Conservation (phyloP, 2,329 filamentous ascomycete genomes). For the Aaosphaeria arxii region DNA sequence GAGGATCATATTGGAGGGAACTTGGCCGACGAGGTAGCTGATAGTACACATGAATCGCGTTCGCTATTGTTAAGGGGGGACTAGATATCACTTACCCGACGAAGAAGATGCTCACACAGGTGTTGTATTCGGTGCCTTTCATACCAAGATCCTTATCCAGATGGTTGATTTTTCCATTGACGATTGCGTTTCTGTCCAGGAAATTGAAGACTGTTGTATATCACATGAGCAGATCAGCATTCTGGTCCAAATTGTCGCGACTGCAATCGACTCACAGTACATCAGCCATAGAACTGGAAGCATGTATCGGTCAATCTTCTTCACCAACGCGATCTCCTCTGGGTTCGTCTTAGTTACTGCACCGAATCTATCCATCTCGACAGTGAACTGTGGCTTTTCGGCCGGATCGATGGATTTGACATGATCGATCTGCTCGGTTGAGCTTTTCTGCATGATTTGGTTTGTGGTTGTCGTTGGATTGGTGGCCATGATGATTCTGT, state of each 20-base stretch:
- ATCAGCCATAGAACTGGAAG: conserved; percentile 4
- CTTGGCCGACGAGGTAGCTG: conserved; percentile 22
- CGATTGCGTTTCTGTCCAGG: conserved; percentile 63
- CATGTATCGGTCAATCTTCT: conserved; percentile 23
- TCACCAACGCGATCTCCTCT: conserved; percentile 19
- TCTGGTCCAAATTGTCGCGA: background rate
- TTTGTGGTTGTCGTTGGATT: background rate
- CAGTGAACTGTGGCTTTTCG: background rate
- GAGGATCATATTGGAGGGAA: conserved; percentile 45
- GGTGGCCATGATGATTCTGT: background rate
- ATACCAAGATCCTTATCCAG: conserved; percentile 57
- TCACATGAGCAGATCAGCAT: background rate
- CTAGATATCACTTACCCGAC: conserved; percentile 31
- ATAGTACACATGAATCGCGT: conserved; percentile 28
- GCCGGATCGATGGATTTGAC: background rate
- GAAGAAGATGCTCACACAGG: conserved; percentile 61
- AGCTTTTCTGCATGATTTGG: background rate
- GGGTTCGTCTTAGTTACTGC: conserved; percentile 15
- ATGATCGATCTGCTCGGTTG: background rate
- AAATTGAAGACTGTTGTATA: conserved; percentile 22
- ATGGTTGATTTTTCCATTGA: conserved; percentile 60
- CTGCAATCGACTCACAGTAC: background rate
- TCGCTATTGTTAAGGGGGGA: conserved; percentile 34
- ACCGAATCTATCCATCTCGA: conserved; percentile 22
- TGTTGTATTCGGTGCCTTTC: conserved; percentile 55